Base-by-base conservation (phyloP, 495 filamentous ascomycete species). In the Parathielavia appendiculata region DNA sequence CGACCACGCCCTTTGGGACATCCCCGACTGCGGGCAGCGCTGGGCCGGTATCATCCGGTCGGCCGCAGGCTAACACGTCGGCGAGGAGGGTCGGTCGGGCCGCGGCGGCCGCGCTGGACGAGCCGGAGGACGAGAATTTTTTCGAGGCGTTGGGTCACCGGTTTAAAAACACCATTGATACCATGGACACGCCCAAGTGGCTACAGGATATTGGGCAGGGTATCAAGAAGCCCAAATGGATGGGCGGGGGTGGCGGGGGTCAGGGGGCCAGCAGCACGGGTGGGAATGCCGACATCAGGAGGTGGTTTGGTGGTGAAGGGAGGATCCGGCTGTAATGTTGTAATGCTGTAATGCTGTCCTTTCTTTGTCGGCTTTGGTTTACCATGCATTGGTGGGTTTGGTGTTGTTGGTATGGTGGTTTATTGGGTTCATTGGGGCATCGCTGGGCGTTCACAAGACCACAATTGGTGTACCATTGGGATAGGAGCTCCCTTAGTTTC, bases 91-190 rank as follows among this genome's bases (percentile, higher is more conserved):
- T 60, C 23, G 66, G 66, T 4, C 64, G 47, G 52, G 68, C 43
- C 59, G 19, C 40, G 20, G 54, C 41, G n/a, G 54, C 34, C 16
- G 39, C 13, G 32, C 19, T 59, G 46, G 41, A 74, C 4, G 83
- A 85, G 53, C 79, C 80, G 4, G 87, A 90, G 32, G 89, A 93
- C 19, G 85, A 88, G 60, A 86, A 82, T 44, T 90, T 95, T 69
- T 91, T 96, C 64, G 81, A 86, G 56, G 86, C 83, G 19, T 86
- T 97, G 54, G 84, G 86, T 0, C 90, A 95, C 66, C 79, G 93
- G 39, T 84, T 98, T 52, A 84, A 80, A 65, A 98, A 98, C 68
- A 96, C 93, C 3, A 82, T 97, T 51, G 93, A 98, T 52, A 88
- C 85, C 7, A 74, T 90, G 17, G 88, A 92, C 44, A 81, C 85